Base-by-base conservation (phyloP, 768 basidiomycete species). In the Leccinum sublutescens region DNA sequence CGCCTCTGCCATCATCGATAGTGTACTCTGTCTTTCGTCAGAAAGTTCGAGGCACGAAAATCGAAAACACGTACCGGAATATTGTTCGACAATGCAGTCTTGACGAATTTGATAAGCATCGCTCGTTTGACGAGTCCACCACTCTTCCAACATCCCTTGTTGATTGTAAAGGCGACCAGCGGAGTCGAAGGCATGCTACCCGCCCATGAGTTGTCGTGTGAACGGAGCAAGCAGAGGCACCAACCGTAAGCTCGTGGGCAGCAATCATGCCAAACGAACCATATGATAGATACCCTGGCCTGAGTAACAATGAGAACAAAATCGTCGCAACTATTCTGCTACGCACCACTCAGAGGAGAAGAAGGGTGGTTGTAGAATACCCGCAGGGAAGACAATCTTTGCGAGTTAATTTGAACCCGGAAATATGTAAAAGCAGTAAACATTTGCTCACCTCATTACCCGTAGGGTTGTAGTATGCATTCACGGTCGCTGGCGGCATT, bases 371-470 rank as follows among this genome's bases (percentile, higher is more conserved):
- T 88, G 93, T 17, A 98, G 76, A 66, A 98, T 95, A 25, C 97
- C 97, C 21, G 97, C 96, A 9, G 97, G 95, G 78, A 99, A 98
- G 21, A 94, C 92, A 54, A 95, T 94, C 88, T 92, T 59, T 49
- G 14, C 27, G n/a, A 51, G 5, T 29, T 48, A 54, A 33, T 57
- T 6, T 1, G 14, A 54, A 52, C 36, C 12, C n/a, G 15, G n/a
- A 14, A 11, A 50, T 40, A 2, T 3, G 34, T 23, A 29, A 11
- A 7, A 23, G 5, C 6, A 12, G 40, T 14, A 25, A 11, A 14
- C 21, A 57, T 34, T 10, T 21, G 54, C 75, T 40, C 60, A 91
- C 91, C 80, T 96, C 94, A 63, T 94, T 95, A 2, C 88, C 85
- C 10, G 91, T 88, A 33, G 93, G 88, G 61, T 87, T 88, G 75